These are phyloP conservation scores for Neofusicoccum ribis DNA, from an alignment of 2,329 filamentous ascomycete genomes.

Conservation along the genomic window DNA sequence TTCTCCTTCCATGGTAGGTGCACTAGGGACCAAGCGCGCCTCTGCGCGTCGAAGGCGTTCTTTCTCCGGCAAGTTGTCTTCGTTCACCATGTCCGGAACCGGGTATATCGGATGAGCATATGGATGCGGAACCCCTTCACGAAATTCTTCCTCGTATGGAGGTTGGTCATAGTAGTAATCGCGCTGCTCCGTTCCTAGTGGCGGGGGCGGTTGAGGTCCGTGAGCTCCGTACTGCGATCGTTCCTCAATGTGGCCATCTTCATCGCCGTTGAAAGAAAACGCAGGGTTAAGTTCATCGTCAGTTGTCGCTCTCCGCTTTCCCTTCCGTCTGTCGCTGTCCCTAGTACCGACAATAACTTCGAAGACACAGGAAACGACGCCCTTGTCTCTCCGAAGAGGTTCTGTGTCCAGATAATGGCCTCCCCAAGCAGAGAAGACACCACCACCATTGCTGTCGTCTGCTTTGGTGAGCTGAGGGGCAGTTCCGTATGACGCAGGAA, in stretches of 20 bases:
- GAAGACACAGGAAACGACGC: conserved; percentile 83
- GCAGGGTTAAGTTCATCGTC: conserved; percentile 19
- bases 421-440: conserved; percentile 56
- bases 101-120: conserved; percentile 16
- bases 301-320: conserved; percentile 42
- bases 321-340: conserved; percentile 64
- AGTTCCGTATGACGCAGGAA: conserved; percentile 42
- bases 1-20: conserved; percentile 58
- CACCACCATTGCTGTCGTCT: conserved; percentile 40
- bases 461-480: conserved; percentile 33
- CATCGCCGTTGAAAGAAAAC: not conserved
- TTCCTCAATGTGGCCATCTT: conserved; percentile 21
- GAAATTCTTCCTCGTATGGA: conserved; percentile 12
- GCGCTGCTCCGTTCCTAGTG: conserved; percentile 17
- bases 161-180: conserved; percentile 30
- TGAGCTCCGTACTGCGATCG: not conserved
- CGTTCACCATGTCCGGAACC: conserved; percentile 29
- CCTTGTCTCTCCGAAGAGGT: conserved; percentile 81
- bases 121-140: conserved; percentile 20
- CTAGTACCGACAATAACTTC: conserved; percentile 84
- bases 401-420: conserved; percentile 84
- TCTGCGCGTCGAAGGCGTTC: conserved; percentile 77
- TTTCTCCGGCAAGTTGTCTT: conserved; percentile 74
- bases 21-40: conserved; percentile 76
- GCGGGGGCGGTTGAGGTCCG: not conserved